These are phyloP conservation scores for Sanghuangporus weigelae DNA, from an alignment of 1,284 basidiomycete genomes.

Conservation along the genomic window DNA sequence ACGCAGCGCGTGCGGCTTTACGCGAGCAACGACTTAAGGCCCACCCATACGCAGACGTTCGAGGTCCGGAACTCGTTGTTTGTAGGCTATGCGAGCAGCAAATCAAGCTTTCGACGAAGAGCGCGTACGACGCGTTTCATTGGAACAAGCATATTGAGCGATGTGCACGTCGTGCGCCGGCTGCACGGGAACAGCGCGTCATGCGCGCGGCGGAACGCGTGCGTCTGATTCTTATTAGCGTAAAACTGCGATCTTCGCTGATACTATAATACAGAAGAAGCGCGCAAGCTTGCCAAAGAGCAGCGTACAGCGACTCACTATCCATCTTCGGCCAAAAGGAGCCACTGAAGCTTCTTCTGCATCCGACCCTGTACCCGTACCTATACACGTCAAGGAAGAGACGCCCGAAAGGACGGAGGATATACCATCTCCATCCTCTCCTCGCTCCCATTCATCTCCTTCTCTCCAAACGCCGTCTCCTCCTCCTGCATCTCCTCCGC, in stretches of 20 bases:
- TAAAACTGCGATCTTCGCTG: neutral
- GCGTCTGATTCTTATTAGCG: neutral
- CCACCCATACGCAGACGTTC: conserved; percentile 47
- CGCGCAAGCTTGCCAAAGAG: neutral
- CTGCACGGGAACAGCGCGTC: conserved; percentile 7
- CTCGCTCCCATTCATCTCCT: conserved; percentile 6
- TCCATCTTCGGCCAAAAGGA: conserved; percentile 1
- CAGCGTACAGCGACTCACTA: neutral
- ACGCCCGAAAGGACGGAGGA: neutral
- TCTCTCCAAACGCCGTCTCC: conserved; percentile 6
- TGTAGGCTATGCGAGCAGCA: conserved; percentile 50
- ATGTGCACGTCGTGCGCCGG: conserved; percentile 29
- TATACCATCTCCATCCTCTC: neutral
- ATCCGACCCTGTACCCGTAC: neutral
- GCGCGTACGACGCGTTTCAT: conserved; percentile 59
- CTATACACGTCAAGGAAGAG: conserved; percentile 6
- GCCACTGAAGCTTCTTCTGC: neutral
- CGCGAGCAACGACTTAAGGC: conserved; percentile 45
- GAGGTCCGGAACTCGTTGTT: conserved; percentile 45
- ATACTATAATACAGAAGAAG: conserved; percentile 1
- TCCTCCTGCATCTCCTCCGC: conserved; percentile 1
- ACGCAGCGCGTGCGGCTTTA: conserved; percentile 11
- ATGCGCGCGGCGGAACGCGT: conserved; percentile 2
- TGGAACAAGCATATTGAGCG: conserved; percentile 59
- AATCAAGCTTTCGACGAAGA: conserved; percentile 66